phyloP scores from a whole-genome alignment of 371 early-diverging fungal species.

The Mucor sp. region DNA sequence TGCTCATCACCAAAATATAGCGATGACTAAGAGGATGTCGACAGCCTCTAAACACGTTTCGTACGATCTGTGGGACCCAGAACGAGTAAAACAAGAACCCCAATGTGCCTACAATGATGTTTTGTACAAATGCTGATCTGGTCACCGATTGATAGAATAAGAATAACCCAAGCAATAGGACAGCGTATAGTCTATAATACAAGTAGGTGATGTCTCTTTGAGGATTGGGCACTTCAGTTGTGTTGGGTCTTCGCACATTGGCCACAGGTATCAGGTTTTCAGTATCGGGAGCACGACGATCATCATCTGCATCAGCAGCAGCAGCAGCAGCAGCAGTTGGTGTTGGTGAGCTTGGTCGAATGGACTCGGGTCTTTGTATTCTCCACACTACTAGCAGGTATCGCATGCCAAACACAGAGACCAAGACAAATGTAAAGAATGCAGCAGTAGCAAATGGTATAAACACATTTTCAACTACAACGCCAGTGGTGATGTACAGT shows the following conservation, averaged over 20 bases:
- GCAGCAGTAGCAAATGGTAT: conserved; percentile 68
- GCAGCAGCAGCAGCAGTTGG: neutral
- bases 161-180: conserved; percentile 64
- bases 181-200: conserved; percentile 41
- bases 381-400: conserved; percentile 74
- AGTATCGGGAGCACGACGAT: conserved; percentile 1
- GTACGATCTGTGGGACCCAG: conserved; percentile 81
- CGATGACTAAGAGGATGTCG: conserved; percentile 59
- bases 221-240: conserved; percentile 20
- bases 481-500: conserved; percentile 64
- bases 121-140: conserved; percentile 53
- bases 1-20: conserved; percentile 67
- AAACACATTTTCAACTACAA: conserved; percentile 60
- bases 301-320: neutral
- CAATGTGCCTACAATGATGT: conserved; percentile 48
- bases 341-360: conserved; percentile 26
- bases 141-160: conserved; percentile 68
- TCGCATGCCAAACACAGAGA: conserved; percentile 73
- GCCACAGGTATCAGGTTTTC: conserved; percentile 18
- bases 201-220: conserved; percentile 24
- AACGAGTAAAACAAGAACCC: conserved; percentile 67
- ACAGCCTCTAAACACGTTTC: conserved; percentile 67
- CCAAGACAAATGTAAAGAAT: conserved; percentile 72
- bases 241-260: conserved; percentile 15
- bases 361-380: conserved; percentile 66